Base-by-base conservation (phyloP, 768 basidiomycete species). In the Mycena maculata region DNA sequence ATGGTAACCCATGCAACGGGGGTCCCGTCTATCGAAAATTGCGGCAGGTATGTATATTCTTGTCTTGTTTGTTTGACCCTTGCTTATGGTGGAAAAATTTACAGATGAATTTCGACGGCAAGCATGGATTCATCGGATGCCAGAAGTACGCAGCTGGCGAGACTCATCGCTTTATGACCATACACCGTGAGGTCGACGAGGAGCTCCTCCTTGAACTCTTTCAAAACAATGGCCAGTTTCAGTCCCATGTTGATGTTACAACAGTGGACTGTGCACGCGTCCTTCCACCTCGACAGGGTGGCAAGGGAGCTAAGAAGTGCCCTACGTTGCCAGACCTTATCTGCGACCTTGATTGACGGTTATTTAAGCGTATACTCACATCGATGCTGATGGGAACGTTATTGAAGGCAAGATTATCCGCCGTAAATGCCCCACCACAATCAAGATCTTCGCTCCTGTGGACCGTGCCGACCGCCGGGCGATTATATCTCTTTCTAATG, bases 381-480 rank as follows among this genome's bases (percentile, higher is more conserved):
- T 68, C 36, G 45, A 55, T 20, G 36, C 16, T 9, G 33, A 57
- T 25, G 67, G 61, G 8, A 33, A 41, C 23, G 48, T 71, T 20
- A 18, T 62, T 22, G 41, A 49, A 30, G 67, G 70, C 6, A 60
- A 57, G 6, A 44, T 71, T 23, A 52, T 60, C 25, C 63, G 38
- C 18, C 67, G 48, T 12, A 23, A 30, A 25, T 71, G 70, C 54
- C 23, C 27, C 28, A 55, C 67, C 3, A 44, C 25, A n/a, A 64
- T 71, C 41, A 61, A 36, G 20, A 71, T 71, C 27, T 65, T 47
- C 58, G 55, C 59, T 1, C 70, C 67, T 4, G 38, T 68, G 30
- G 62, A 71, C 44, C 62, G 53, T 30, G 42, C 4, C 5, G 58
- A 60, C 23, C 57, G 41, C n/a, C 62, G 56, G 4, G 70, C 61